Percentiles rank a stretch among this genome's conserved stretches.
phyloP scores from a whole-genome alignment of 1,284 basidiomycete species.

The Hortiboletus rubellus region DNA sequence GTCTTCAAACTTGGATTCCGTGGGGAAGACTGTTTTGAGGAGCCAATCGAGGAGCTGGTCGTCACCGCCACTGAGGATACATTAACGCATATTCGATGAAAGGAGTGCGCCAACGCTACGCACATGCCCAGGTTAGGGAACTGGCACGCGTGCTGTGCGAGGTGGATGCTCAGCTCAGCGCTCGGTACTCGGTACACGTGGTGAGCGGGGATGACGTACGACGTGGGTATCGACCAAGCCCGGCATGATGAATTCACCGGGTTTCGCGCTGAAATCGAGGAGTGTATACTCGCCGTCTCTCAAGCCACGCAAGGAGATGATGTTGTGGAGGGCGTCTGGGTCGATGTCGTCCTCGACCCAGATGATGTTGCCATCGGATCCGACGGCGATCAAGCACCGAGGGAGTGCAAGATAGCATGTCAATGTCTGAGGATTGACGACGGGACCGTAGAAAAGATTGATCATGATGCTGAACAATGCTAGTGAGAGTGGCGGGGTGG shows the following conservation, averaged over 20 bases:
- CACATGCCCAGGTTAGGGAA: slow-evolving; percentile 83
- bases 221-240: slow-evolving; percentile 91
- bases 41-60: slow-evolving; percentile 89
- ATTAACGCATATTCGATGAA: slow-evolving; percentile 2
- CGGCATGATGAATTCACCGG: slow-evolving; percentile 80
- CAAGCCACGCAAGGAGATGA: slow-evolving; percentile 44
- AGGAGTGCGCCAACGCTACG: slow-evolving; percentile 23
- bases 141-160: slow-evolving; percentile 79
- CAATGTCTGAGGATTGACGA: slow-evolving; percentile 66
- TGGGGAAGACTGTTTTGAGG: slow-evolving; percentile 81
- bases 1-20: slow-evolving; percentile 76
- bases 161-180: background rate
- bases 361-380: slow-evolving; percentile 56
- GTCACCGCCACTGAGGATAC: slow-evolving; percentile 59
- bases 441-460: slow-evolving; percentile 62
- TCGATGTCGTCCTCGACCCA: slow-evolving; percentile 65
- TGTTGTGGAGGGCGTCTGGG: slow-evolving; percentile 44
- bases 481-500: background rate
- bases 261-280: slow-evolving; percentile 42
- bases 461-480: slow-evolving; percentile 11
- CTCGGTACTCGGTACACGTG: background rate
- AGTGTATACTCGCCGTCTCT: slow-evolving; percentile 8
- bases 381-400: slow-evolving; percentile 60
- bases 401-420: slow-evolving; percentile 55
- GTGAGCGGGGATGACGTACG: slow-evolving; percentile 41